These are phyloP conservation scores for Tardiomyces digboiensis DNA, from an alignment of 1,139 yeast species.

Conservation along the genomic window DNA sequence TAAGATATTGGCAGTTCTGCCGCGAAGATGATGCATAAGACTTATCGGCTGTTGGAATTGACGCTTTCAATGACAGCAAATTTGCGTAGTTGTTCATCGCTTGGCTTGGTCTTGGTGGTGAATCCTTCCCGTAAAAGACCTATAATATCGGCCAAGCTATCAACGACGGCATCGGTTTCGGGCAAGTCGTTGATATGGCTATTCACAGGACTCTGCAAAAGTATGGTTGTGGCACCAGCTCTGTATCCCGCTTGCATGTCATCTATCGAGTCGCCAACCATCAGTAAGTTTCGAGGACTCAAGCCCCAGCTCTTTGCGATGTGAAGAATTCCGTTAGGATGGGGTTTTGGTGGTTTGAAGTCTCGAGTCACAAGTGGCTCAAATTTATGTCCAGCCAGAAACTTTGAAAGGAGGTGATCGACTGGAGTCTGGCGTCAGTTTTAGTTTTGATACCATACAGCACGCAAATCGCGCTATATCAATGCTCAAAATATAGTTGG, in stretches of 20 bases:
- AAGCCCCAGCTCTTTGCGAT: conserved; percentile 39
- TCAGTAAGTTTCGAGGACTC: conserved; percentile 37
- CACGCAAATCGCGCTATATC: too few relatives aligned
- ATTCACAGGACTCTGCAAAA: conserved; percentile 42
- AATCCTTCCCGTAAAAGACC: conserved; percentile 30
- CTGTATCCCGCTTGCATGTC: conserved; percentile 50
- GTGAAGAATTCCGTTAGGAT: conserved; percentile 48
- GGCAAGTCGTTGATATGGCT: conserved; percentile 27
- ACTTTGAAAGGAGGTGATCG: conserved; percentile 35
- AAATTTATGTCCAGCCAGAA: conserved; percentile 34
- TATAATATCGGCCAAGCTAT: conserved; percentile 31
- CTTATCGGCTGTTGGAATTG: too few relatives aligned
- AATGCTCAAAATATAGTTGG: conserved; percentile 3
- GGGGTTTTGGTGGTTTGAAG: conserved; percentile 56
- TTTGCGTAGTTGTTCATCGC: conserved; percentile 4
- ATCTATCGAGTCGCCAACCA: conserved; percentile 64
- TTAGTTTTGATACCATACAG: neutral
- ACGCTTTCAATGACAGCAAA: too few relatives aligned
- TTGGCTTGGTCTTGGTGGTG: conserved; percentile 13
- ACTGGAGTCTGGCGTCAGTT: conserved; percentile 30
- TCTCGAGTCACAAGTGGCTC: conserved; percentile 49
- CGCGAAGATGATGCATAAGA: too few relatives aligned
- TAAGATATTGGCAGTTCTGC: too few relatives aligned
- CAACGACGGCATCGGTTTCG: conserved; percentile 35
- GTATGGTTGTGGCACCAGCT: conserved; percentile 49